Evolutionary conservation across 1,284 basidiomycete species (phyloP), one percentile per base, ranked within the genome.

Genomic region (Spongispora temasekensis): DNA sequence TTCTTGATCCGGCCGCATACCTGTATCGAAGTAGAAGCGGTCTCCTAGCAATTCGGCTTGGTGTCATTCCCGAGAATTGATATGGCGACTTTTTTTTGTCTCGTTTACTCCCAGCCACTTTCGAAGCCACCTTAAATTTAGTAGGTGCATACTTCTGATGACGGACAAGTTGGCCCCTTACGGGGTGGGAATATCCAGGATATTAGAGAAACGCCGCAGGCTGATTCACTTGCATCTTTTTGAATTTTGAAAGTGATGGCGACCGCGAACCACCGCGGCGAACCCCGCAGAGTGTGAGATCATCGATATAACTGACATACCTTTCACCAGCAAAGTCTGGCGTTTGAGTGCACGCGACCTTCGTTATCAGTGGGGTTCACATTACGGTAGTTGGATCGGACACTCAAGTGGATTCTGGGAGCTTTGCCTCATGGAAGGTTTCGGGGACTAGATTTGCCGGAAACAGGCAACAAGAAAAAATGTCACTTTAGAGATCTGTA

Each of bases 401-500:
- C 46, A 31, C 25, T 19, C 23, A 19, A 42, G n/a, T 28, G 15
- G 31, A 31, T 31, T 40, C 21, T 27, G 53, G 54, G 31, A 58
- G 37, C n/a, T 40, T 12, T 40, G 31, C 58, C 46, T 56, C 64
- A 55, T 55, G 55, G 44, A 55, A 27, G 40, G 59, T 56, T 56
- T 56, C 40, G 34, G 27, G 56, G 55, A 53, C 52, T 57, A 50
- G 50, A 59, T 27, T 23, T 52, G 21, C 61, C 65, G 25, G 27
- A 70, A 64, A 62, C 40, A 37, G n/a, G 42, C 12, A 55, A 30
- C 40, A 61, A 30, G 37, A 31, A 23, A 28, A 31, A 44, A 46
- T 31, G 58, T 61, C 27, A 6, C 31, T 55, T 42, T 50, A 19
- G 48, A 62, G 59, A 68, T 60, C 58, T 50, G 50, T 44, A 51